phyloP scores from a whole-genome alignment of 805 yeast genomes.

The Candida krabiensis region DNA sequence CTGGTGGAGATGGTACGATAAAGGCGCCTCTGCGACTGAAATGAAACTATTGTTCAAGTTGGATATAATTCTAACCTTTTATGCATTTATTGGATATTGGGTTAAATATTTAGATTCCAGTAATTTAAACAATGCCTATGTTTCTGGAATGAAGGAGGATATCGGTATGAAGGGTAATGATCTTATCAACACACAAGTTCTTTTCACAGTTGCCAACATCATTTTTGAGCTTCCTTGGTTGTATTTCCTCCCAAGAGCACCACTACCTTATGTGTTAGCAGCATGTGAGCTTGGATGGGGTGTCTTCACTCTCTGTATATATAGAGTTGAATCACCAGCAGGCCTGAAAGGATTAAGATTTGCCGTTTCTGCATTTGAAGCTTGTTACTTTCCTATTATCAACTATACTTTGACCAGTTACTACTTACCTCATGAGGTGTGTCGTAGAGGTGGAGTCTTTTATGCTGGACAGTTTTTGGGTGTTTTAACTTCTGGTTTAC shows the following conservation, averaged over 20 bases:
- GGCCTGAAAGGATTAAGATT: conserved; percentile 63
- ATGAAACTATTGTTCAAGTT: conserved; percentile 47
- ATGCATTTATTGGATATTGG: conserved; percentile 63
- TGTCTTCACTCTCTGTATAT: conserved; percentile 56
- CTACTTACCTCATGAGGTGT: conserved; percentile 55
- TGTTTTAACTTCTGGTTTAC: conserved; percentile 52
- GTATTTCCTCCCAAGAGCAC: conserved; percentile 52
- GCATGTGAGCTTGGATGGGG: conserved; percentile 66
- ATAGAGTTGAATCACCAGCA: conserved; percentile 46
- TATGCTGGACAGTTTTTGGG: conserved; percentile 65
- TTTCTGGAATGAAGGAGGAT: conserved; percentile 63
- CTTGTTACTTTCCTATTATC: conserved; percentile 60
- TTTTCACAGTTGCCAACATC: conserved; percentile 47
- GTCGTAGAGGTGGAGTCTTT: conserved; percentile 60
- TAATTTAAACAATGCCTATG: conserved; percentile 59
- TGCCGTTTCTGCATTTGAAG: conserved; percentile 66
- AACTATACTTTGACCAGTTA: conserved; percentile 59
- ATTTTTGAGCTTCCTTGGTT: conserved; percentile 62
- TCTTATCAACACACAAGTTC: conserved; percentile 26
- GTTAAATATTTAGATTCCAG: conserved; percentile 63
- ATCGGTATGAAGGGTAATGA: conserved; percentile 27
- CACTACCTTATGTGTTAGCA: conserved; percentile 54
- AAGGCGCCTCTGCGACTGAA: conserved; percentile 47
- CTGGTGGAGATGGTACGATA: conserved; percentile 59
- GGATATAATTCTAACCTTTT: conserved; percentile 51